Base-by-base conservation (phyloP, 2,329 filamentous ascomycete genomes). In the Biscogniauxia sp. region DNA sequence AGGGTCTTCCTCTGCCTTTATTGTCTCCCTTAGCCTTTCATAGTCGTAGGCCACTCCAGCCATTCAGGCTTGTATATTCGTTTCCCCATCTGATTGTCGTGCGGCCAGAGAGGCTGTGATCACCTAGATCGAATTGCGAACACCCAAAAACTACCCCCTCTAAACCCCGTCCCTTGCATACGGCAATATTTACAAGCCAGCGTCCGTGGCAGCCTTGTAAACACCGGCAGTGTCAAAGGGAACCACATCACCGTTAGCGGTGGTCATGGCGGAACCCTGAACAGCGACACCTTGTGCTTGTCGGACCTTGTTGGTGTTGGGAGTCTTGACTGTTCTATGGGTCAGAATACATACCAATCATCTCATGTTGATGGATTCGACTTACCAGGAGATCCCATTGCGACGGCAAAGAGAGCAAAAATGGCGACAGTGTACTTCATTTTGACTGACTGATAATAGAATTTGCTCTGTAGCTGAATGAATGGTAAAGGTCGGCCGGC, bases 401-500 rank as follows among this genome's bases (percentile, higher is more conserved):
- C 80, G 68, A 78, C 74, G 59, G 79, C 74, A 72, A 77, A 75
- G 63, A 85, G 72, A 63, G 81, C 74, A 67, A 82, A 73, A 63
- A 84, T 60, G 68, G 78, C 75, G 68, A 80, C 63, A 61, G 79
- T 77, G 78, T 80, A 80, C 78, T 84, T 80, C 83, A 85, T 85
- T 61, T 77, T 84, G 79, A 75, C 71, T 67, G 69, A 59, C 68
- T 65, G 56, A 59, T 68, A 50, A 57, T 63, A 61, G 60, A 60
- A 55, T 53, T 61, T 68, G 59, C 56, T 69, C 54, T 57, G 54
- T 59, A 69, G 66, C 62, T 66, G 57, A 66, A 72, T 63, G 67
- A 71, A 68, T 61, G 59, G 69, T 74, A 72, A 73, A 73, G 70
- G 81, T 83, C 81, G 81, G 71, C 81, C 81, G 79, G 81, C 81